Conservation (phyloP, 495 filamentous ascomycete genomes). For the Aspergillus saccharolyticus region DNA sequence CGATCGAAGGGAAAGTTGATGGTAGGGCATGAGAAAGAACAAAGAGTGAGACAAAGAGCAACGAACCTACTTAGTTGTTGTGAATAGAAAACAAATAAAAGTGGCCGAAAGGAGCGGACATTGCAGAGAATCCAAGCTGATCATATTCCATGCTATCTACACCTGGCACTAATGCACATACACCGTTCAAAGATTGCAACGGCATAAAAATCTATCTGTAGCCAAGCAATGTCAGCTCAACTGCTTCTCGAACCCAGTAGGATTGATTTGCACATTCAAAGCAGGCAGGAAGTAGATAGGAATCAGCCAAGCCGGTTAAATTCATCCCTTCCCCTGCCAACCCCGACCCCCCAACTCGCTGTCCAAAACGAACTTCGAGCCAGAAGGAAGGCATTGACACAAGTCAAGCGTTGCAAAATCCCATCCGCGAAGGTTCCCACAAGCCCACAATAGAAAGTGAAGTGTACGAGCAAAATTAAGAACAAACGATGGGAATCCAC, state of each 20-base stretch:
- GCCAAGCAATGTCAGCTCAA: neutral
- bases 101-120: neutral
- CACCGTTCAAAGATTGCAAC: neutral
- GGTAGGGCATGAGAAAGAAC: too few species aligned
- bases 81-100: too few species aligned
- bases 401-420: slow-evolving; percentile 43
- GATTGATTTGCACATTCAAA: neutral
- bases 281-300: slow-evolving; percentile 11
- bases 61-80: too few species aligned
- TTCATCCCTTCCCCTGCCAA: slow-evolving; percentile 56
- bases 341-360: slow-evolving; percentile 33
- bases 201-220: neutral
- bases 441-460: neutral
- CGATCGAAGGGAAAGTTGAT: too few species aligned
- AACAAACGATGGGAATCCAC: slow-evolving; percentile 29
- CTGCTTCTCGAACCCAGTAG: neutral
- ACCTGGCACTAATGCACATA: neutral
- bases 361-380: slow-evolving; percentile 53
- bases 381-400: slow-evolving; percentile 29
- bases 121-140: neutral
- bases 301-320: slow-evolving; percentile 63
- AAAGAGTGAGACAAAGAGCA: neutral
- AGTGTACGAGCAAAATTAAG: slow-evolving; percentile 13
- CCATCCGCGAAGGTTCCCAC: neutral
- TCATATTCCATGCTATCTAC: neutral